Conservation (phyloP, 345 rosid species). For the Dipteronia dyeriana region DNA sequence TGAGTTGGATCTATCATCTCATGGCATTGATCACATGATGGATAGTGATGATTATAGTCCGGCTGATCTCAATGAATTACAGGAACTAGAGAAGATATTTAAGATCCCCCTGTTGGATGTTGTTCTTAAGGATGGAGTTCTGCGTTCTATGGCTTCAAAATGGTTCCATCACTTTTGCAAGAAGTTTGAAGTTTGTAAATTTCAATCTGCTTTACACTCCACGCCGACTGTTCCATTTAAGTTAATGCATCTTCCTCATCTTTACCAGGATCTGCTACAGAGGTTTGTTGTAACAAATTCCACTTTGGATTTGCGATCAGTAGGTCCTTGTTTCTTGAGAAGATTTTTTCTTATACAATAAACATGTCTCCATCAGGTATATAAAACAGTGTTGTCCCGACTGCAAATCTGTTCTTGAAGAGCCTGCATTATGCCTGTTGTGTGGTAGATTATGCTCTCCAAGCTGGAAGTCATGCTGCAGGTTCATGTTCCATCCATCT, state of each 20-base stretch:
- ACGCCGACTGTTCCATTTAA: slow-evolving; percentile 74
- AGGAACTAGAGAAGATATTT: slow-evolving; percentile 70
- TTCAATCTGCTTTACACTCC: slow-evolving; percentile 39
- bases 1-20: slow-evolving; percentile 33
- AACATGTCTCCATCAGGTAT: slow-evolving; percentile 50
- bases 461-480: slow-evolving; percentile 80
- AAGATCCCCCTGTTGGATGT: slow-evolving; percentile 64
- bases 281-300: slow-evolving; percentile 50
- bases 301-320: slow-evolving; percentile 19
- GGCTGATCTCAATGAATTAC: slow-evolving; percentile 60
- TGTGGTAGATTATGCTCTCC: slow-evolving; percentile 92
- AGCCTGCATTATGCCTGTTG: slow-evolving; percentile 82
- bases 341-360: slow-evolving; percentile 13
- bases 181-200: slow-evolving; percentile 38
- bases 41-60: slow-evolving; percentile 32
- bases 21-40: slow-evolving; percentile 36
- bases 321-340: slow-evolving; percentile 7
- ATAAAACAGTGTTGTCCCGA: slow-evolving; percentile 66
- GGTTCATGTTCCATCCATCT: slow-evolving; percentile 43
- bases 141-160: slow-evolving; percentile 46
- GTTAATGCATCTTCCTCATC: slow-evolving; percentile 78
- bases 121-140: slow-evolving; percentile 52
- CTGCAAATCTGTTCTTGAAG: slow-evolving; percentile 55
- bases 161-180: slow-evolving; percentile 71
- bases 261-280: slow-evolving; percentile 81